Evolutionary conservation across 2,329 filamentous ascomycete species (phyloP), one percentile per base, ranked within the genome.

Genomic region (Arthrobotrys entomopaga): DNA sequence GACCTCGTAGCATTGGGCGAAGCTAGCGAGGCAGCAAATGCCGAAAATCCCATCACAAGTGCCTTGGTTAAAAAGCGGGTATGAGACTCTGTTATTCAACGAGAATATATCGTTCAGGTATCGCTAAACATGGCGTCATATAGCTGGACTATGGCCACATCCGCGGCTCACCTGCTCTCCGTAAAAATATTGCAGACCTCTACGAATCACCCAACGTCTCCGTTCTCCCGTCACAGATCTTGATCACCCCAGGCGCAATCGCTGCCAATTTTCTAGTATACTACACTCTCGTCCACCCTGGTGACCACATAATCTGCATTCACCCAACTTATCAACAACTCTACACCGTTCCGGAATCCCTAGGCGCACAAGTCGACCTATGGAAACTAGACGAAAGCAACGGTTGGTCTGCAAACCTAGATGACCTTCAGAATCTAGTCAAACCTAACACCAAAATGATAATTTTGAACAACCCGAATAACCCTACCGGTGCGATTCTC

Each of bases 311-410:
- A 53, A 86, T 96, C 70, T 95, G 91, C 79, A 90, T 95, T 69
- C 91, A 93, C 80, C 92, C 93, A 11, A 94, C 91, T 0, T 96
- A 95, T 79, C 91, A 95, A 80, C 91, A 95, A 78, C 85, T 96
- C 0, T 95, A 94, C 79, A 84, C 88, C 8, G 87, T 96, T 0
- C 91, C 92, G 0, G 84, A 85, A 77, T 90, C 88, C 42, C 82
- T 96, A 3, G 92, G 92, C 0, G 91, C 91, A 0, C 87, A 91
- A 70, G 90, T 96, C 15, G 88, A 88, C 48, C 81, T 94, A 10
- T 96, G 92, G 92, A 88, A 87, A 79, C 84, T 92, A 7, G 85
- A 85, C 16, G 84, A 86, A 43, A 84, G 87, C 20, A 85, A 91
- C 56, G 84, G 86, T 15, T 95, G 89, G 83, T 82, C 89, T 5